Conservation (phyloP, 2,329 filamentous ascomycete species). For the Polytolypa hystricis region DNA sequence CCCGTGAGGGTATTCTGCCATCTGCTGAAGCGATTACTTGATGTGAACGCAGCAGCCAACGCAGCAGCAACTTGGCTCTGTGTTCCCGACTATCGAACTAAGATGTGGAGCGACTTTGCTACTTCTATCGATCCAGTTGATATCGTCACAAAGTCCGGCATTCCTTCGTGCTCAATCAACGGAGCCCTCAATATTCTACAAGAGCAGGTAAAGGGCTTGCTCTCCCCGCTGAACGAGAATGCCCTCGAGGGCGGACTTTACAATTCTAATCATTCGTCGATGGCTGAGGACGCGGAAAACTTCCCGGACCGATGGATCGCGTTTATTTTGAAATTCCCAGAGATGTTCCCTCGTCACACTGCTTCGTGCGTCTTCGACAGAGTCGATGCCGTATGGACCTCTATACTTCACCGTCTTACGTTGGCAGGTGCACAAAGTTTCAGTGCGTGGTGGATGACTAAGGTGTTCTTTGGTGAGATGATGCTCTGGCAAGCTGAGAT, state of each 20-base stretch:
- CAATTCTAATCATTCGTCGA: slow-evolving; percentile 25
- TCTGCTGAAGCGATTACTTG: slow-evolving; percentile 72
- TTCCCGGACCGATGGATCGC: slow-evolving; percentile 39
- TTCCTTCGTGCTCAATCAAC: slow-evolving; percentile 27
- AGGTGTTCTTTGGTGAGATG: slow-evolving; percentile 95
- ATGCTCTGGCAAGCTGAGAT: slow-evolving; percentile 78
- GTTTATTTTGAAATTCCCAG: slow-evolving; percentile 32
- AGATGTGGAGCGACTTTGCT: slow-evolving; percentile 84
- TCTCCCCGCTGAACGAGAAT: slow-evolving; percentile 28
- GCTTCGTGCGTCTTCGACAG: slow-evolving; percentile 36
- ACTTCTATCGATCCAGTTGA: slow-evolving; percentile 29
- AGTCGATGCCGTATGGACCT: slow-evolving; percentile 34
- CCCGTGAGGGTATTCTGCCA: slow-evolving; percentile 83
- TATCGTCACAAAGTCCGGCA: slow-evolving; percentile 31
- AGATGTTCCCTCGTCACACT: slow-evolving; percentile 30
- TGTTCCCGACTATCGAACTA: slow-evolving; percentile 76
- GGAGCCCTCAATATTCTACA: slow-evolving; percentile 31
- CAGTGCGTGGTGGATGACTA: slow-evolving; percentile 56
- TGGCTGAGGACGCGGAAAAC: slow-evolving; percentile 31
- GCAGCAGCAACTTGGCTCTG: slow-evolving; percentile 88
- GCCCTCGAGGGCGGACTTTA: slow-evolving; percentile 27
- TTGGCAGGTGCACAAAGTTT: slow-evolving; percentile 36
- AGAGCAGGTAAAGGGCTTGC: slow-evolving; percentile 32
- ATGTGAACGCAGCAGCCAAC: slow-evolving; percentile 88
- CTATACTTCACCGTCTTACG: slow-evolving; percentile 33